Evolutionary conservation across 176 grass and related monocot species (phyloP), one percentile per base, ranked within the genome.

Genomic region (Oryza rufipogon): DNA sequence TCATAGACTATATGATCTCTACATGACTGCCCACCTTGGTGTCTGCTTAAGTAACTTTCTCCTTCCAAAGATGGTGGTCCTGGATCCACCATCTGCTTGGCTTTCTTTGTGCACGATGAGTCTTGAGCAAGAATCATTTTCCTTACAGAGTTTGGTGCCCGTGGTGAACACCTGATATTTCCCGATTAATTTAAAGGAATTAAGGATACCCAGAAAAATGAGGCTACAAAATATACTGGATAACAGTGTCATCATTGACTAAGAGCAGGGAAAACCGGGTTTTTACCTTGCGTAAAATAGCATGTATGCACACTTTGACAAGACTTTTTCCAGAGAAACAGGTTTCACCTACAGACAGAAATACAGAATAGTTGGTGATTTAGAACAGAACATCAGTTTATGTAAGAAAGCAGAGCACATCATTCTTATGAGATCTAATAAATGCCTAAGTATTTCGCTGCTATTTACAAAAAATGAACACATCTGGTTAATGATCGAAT

Each of bases 221-320:
- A 84, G 13, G 69, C 28, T 36, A 56, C 4, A 2, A 23, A 2
- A 23, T 7, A 70, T 41, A 4, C 15, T 71, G 33, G 15, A 63
- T 73, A 63, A 66, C 11, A 39, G 71, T 64, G 17, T 19, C 13
- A 4, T 39, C 4, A 4, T 60, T 70, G 71, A 15, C 42, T 15
- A 12, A 22, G 33, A 76, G 25, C 7, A 58, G 52, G 52, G 52
- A 20, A 58, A 14, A 30, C 70, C 34, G n/a, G 26, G 28, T 75
- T 73, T 83, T 77, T 89, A 95, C 96, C 96, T 93, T 45, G 96
- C 87, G 90, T 93, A 98, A 64, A 98, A 85, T 75, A 98, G 91
- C 91, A 98, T 89, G 81, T 98, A 98, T 78, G 96, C 93, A 85
- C 89, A 76, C 69, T 90, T 88, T 36, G 87, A 90, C 52, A 91